A percentile compares a stretch with the other conserved stretches of the same genome.
Evolutionary conservation across 495 filamentous ascomycete genomes (phyloP).

Genomic region (Penicillium alfredii): DNA sequence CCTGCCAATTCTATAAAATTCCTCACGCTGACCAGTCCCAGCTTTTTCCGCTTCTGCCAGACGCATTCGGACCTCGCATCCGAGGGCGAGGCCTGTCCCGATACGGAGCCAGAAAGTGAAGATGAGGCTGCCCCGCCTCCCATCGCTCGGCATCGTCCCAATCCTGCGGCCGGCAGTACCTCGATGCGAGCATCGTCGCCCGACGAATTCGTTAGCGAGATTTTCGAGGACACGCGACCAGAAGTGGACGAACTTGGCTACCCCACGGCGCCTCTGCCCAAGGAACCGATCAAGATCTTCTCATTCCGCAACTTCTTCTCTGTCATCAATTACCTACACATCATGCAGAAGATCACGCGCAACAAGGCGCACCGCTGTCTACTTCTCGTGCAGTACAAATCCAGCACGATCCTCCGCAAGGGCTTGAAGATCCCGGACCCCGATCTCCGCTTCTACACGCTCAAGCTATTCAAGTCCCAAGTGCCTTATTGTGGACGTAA

Average conservation of each 20-base stretch:
- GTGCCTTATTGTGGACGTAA: conserved; percentile 97
- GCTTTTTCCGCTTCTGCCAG: conserved; percentile 87
- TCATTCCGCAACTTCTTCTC: conserved; percentile 93
- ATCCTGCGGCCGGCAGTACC: conserved; percentile 21
- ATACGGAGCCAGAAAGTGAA: conserved; percentile 37
- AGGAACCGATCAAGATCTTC: conserved; percentile 80
- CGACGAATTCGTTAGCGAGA: conserved; percentile 31
- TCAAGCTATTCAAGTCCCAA: conserved; percentile 97
- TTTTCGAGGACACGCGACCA: conserved; percentile 47
- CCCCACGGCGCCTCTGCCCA: conserved; percentile 55
- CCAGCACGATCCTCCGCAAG: conserved; percentile 80
- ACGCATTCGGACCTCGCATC: conserved; percentile 44
- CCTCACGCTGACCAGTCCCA: conserved; percentile 30
- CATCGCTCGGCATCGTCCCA: conserved; percentile 53
- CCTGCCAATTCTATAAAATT: background rate
- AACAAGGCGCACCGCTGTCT: conserved; percentile 90
- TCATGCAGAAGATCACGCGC: conserved; percentile 96
- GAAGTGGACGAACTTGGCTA: conserved; percentile 88
- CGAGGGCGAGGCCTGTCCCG: conserved; percentile 23
- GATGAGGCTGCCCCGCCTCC: conserved; percentile 85
- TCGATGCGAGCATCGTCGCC: conserved; percentile 22
- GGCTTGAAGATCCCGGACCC: conserved; percentile 84
- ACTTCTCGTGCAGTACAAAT: conserved; percentile 90
- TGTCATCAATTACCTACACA: conserved; percentile 84
- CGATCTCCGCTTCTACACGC: conserved; percentile 81